Percentiles rank a stretch among this genome's conserved stretches.
These are phyloP conservation scores for Nepenthes mirabilis DNA, from an alignment of 148 eudicot species.

Conservation along the genomic window DNA sequence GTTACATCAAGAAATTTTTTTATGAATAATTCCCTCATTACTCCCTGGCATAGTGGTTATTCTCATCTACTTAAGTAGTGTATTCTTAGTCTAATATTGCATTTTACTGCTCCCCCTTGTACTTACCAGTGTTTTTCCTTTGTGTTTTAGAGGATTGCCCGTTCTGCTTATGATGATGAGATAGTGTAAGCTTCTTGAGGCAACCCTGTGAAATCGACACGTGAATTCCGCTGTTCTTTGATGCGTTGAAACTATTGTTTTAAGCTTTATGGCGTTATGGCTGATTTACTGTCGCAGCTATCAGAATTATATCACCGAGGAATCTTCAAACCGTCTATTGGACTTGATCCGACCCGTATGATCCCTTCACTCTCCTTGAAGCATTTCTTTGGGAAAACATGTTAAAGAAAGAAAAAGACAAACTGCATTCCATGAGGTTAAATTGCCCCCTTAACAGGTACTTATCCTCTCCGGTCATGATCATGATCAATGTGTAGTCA, in stretches of 20 bases:
- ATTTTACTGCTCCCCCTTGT: constrained; percentile 9
- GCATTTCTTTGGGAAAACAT: background rate
- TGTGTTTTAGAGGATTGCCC: constrained; percentile 57
- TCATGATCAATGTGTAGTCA: constrained; percentile 86
- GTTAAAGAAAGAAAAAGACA: background rate
- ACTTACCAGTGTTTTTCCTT: constrained; percentile 23
- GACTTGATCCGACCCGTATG: constrained; percentile 71
- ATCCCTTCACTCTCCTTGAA: constrained; percentile 11
- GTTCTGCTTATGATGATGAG: constrained; percentile 29
- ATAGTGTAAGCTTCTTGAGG: constrained; percentile 40
- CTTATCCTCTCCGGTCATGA: constrained; percentile 92
- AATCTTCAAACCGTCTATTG: constrained; percentile 39
- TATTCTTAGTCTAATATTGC: background rate
- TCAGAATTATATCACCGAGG: constrained; percentile 72
- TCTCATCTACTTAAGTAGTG: background rate
- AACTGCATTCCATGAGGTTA: background rate
- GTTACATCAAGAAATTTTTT: background rate
- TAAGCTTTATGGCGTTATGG: background rate
- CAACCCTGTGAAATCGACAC: background rate
- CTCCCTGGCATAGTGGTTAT: background rate
- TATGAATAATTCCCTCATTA: background rate
- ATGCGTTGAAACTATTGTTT: background rate
- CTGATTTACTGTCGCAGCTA: constrained; percentile 43
- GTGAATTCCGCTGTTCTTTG: background rate
- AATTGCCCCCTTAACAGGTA: constrained; percentile 27